A percentile compares a stretch with the other conserved stretches of the same genome.
Evolutionary conservation across 305 asterid species (phyloP).

Genomic region (Plantago coronopus): DNA sequence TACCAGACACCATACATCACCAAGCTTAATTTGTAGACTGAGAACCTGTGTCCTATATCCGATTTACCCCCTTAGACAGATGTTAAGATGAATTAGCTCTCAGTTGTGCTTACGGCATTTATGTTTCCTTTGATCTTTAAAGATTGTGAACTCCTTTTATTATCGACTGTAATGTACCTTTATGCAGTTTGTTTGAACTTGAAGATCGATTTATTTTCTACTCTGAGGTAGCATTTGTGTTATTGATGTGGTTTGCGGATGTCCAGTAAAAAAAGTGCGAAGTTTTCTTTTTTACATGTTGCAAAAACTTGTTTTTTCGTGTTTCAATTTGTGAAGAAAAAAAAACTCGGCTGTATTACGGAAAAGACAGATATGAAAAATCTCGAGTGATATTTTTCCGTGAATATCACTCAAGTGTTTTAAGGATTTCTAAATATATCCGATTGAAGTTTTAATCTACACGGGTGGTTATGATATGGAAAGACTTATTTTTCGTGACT

Average conservation of each 20-base stretch:
- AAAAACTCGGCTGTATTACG: background rate
- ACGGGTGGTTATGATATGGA: no score
- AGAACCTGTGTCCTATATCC: constrained; percentile 36
- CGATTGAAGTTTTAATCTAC: no score
- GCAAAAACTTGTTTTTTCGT: background rate
- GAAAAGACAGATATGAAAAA: background rate
- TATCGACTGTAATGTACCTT: background rate
- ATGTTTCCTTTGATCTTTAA: background rate
- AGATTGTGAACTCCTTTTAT: background rate
- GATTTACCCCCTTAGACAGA: constrained; percentile 52
- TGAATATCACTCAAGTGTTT: no score
- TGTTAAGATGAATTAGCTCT: constrained; percentile 19
- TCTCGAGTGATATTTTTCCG: no score
- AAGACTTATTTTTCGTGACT: no score
- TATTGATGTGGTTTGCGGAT: background rate
- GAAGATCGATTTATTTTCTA: background rate
- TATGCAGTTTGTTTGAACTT: background rate
- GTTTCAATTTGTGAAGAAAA: background rate
- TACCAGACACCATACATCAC: constrained; percentile 63
- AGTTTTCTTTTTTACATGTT: no score
- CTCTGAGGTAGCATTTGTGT: background rate
- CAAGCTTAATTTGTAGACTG: constrained; percentile 43
- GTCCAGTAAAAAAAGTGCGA: no score
- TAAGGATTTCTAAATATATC: no score
- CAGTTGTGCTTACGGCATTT: background rate